Percentiles rank a stretch among this genome's conserved stretches.
Evolutionary conservation across 495 filamentous ascomycete species (phyloP).

Genomic region (Aspergillus diversus): DNA sequence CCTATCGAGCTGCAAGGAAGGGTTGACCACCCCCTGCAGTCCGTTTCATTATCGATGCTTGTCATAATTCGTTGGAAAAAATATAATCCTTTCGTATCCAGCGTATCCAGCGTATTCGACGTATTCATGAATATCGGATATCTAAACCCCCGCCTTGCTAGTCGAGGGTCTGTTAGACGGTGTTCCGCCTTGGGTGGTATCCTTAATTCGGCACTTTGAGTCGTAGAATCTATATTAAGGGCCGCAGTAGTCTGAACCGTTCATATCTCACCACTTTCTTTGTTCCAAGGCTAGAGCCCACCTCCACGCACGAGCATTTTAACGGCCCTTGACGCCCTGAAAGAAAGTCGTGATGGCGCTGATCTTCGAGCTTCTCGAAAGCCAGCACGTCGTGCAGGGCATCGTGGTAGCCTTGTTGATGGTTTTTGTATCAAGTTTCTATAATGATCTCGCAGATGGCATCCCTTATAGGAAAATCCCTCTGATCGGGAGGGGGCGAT

Average conservation of each 20-base stretch:
- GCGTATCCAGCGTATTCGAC: background rate
- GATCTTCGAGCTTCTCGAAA: conserved; percentile 29
- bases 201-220: too few relatives aligned
- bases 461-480: conserved; percentile 35
- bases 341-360: conserved; percentile 27
- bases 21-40: too few relatives aligned
- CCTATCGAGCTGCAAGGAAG: background rate
- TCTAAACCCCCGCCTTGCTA: too few relatives aligned
- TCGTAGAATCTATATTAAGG: too few relatives aligned
- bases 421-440: conserved; percentile 31
- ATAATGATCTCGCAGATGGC: conserved; percentile 33
- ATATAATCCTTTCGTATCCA: background rate
- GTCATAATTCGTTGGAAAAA: background rate
- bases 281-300: too few relatives aligned
- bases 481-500: conserved; percentile 34
- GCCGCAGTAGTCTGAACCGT: too few relatives aligned
- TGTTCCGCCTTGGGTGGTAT: too few relatives aligned
- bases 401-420: conserved; percentile 26
- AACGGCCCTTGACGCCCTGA: background rate
- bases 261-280: too few relatives aligned
- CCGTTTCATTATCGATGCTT: too few relatives aligned
- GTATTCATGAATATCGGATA: background rate
- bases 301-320: background rate
- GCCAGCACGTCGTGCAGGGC: conserved; percentile 28
- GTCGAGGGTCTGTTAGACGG: too few relatives aligned